Base-by-base conservation (phyloP, 1,139 yeast species). In the Williopsis jadinii region DNA sequence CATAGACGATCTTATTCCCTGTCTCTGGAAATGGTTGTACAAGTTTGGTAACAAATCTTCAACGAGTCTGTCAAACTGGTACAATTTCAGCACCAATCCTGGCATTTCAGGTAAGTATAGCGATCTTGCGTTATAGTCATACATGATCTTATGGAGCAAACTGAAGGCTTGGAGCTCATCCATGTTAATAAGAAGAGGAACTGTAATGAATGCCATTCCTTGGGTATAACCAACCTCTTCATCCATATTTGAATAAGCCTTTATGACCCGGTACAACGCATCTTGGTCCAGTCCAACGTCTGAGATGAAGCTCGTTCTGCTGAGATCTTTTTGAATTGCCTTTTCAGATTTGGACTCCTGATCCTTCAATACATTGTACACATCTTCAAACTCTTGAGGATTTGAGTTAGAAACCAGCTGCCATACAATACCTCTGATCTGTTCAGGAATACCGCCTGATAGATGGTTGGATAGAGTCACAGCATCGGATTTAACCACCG, bases 181-280 rank as follows among this genome's bases (percentile, higher is more conserved):
- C 78, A 87, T 75, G 54, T 85, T 86, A 67, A 90, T 72, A 40
- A 88, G 69, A 41, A 92, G 64, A 0, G 97, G 97, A 9, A 87
- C 88, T 0, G 87, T 76, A 36, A 92, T 76, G 56, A 92, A 90
- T 2, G 94, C 95, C 96, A 92, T 87, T 8, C 98, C 97, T 61
- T 92, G 97, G 1, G 97, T 92, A 58, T 92, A 92, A 0, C 98
- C 98, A 32, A 92, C 96, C 43, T 88, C 97, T 1, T 86, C 81
- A 58, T 92, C 97, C 60, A 79, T 84, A 40, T 87, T 65, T 15
- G 94, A 80, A 62, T 90, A 92, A 0, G 90, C 90, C 57, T 84
- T 85, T 49, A 92, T 76, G 30, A 92, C 81, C 46, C 80, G 78
- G 58, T 70, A 84, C 33, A 92, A 64, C 37, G 86, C 80, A 36